Base-by-base conservation (phyloP, 2,329 filamentous ascomycete species). In the Hysterium pulicare region DNA sequence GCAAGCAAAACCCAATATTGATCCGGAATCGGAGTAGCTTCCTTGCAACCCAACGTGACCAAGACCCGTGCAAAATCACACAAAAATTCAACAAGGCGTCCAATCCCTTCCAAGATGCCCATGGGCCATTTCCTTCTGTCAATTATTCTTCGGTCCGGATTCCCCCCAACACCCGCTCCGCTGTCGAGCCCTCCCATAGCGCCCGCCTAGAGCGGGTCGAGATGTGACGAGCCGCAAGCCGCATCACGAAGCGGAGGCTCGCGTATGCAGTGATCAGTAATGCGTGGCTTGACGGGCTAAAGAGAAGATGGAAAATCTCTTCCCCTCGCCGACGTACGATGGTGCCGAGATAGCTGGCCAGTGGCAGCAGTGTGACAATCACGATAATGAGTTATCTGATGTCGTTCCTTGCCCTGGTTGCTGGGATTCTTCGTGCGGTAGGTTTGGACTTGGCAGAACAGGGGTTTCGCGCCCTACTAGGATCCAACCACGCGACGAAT, bases 251-350 rank as follows among this genome's bases (percentile, higher is more conserved):
- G 24, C 21, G 33, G 32, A 33, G 32, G 17, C 42, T 42, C 42
- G 42, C 44, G 36, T 42, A 48, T 44, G 42, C 41, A 28, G 48
- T 50, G 48, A 43, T 45, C 46, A 20, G 26, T 42, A 42, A 45
- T 42, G n/a, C 36, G 38, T 42, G 42, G 33, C 38, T 46, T 41
- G 41, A 37, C 36, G 42, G 47, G 35, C 22, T 15, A 19, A 28
- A n/a, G 32, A 20, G 32, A 40, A 28, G 16, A 34, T 33, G 33
- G 40, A 13, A 13, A 23, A n/a, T 22, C 22, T 35, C 23, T 33
- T 22, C 20, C 22, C 26, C 20, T 19, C 24, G 40, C 21, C 24
- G 28, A 40, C 24, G 16, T 16, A 38, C 16, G 20, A n/a, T 16
- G 26, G 26, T 13, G 28, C 9, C 24, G 6, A 26, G 26, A 24